Evolutionary conservation across 345 rosid genomes (phyloP).

Genomic region (Diplotaxis tenuifolia): DNA sequence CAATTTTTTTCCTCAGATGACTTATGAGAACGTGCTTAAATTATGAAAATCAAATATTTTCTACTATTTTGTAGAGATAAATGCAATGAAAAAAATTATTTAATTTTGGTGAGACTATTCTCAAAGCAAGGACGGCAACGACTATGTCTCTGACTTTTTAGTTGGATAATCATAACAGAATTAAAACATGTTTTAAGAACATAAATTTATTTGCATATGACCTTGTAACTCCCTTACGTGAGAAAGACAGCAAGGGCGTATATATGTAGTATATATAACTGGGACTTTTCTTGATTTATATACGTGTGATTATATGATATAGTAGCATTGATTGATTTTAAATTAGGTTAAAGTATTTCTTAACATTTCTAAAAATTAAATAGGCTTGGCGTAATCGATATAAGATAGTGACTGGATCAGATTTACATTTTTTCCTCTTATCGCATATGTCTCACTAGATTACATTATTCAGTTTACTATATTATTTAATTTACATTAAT

Average conservation of each 20-base stretch:
- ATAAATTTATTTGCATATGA: neutral
- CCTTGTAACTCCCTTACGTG: neutral
- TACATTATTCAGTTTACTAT: neutral
- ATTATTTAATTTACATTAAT: neutral
- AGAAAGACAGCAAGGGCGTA: neutral
- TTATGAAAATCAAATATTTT: neutral
- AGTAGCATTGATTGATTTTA: neutral
- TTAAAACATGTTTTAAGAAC: neutral
- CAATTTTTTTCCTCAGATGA: neutral
- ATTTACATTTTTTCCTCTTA: neutral
- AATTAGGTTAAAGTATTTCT: neutral
- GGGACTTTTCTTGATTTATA: neutral
- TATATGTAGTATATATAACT: neutral
- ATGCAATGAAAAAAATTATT: neutral
- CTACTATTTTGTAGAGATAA: neutral
- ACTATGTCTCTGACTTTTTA: constrained; percentile 5
- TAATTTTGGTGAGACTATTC: neutral
- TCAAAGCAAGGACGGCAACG: neutral
- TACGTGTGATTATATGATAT: neutral
- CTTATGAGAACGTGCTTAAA: neutral
- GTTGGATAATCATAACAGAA: neutral
- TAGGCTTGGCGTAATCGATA: neutral
- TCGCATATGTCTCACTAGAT: neutral
- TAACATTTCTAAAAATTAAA: neutral
- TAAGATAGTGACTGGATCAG: neutral